These are phyloP conservation scores for Russula brevipes DNA, from an alignment of 768 basidiomycete species.

Conservation along the genomic window DNA sequence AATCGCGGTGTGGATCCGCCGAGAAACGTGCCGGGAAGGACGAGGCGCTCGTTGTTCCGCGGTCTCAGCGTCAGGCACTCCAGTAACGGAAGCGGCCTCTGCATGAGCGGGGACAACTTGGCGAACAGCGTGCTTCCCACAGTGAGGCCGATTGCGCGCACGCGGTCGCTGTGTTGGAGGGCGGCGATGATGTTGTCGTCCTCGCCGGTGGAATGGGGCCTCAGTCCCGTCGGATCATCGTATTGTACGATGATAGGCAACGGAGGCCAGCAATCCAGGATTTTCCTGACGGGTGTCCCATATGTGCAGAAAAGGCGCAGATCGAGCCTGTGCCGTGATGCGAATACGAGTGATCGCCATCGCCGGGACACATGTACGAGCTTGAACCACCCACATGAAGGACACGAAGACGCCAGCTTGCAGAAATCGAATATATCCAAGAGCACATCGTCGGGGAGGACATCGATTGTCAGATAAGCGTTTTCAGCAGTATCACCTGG, in stretches of 20 bases:
- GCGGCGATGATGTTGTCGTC: slow-evolving; percentile 1
- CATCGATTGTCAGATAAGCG: not conserved
- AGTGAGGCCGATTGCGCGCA: slow-evolving; percentile 1
- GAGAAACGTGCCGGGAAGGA: not conserved
- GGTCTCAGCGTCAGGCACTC: not conserved
- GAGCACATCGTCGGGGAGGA: slow-evolving; percentile 8
- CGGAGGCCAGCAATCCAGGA: slow-evolving; percentile 2
- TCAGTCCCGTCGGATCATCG: not conserved
- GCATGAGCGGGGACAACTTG: not conserved
- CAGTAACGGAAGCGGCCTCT: not conserved
- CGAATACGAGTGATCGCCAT: slow-evolving; percentile 3
- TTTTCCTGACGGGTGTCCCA: not conserved
- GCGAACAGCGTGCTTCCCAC: not conserved
- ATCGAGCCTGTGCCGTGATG: slow-evolving; percentile 1
- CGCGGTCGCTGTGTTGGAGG: slow-evolving; percentile 5
- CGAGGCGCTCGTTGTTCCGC: not conserved
- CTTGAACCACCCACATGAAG: slow-evolving; percentile 3
- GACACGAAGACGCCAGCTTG: not conserved
- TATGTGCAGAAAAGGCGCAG: slow-evolving; percentile 13
- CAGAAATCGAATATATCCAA: slow-evolving; percentile 4
- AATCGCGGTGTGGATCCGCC: not conserved
- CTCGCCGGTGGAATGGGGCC: not conserved
- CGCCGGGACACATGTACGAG: slow-evolving; percentile 3
- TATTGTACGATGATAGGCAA: slow-evolving; percentile 1
- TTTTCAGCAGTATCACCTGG: no score